phyloP scores from a whole-genome alignment of 208 protist genomes.

The Trichomonas vaginalis region DNA sequence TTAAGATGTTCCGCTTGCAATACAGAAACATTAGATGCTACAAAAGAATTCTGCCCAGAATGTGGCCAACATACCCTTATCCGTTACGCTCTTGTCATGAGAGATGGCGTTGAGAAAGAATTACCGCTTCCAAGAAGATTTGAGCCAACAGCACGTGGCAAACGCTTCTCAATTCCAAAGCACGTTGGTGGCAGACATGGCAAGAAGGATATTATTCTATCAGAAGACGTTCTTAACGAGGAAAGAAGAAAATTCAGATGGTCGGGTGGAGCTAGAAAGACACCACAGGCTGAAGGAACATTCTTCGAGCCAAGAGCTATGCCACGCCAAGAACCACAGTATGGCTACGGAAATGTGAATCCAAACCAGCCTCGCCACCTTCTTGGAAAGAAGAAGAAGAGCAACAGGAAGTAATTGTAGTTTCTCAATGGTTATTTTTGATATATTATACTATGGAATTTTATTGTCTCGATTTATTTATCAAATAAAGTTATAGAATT shows the following conservation, averaged over 20 bases:
- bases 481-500: too few species aligned
- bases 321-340: background rate
- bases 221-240: background rate
- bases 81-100: background rate
- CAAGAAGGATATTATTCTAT: background rate
- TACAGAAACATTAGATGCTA: background rate
- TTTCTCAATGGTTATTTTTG: too few species aligned
- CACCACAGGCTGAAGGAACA: background rate
- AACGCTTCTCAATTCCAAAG: background rate
- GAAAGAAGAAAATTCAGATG: background rate
- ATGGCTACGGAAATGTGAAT: background rate
- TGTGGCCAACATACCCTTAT: background rate
- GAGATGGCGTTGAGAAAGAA: background rate
- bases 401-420: background rate
- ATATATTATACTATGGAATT: too few species aligned
- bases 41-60: conserved; percentile 9
- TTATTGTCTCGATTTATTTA: too few species aligned
- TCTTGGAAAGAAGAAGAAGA: background rate
- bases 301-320: conserved; percentile 2
- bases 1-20: background rate
- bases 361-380: background rate
- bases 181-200: background rate
- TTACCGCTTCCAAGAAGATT: background rate
- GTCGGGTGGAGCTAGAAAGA: background rate
- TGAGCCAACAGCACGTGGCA: background rate